These are phyloP conservation scores for Petunia axillaris DNA, from an alignment of 257 asterid genomes.

Conservation along the genomic window DNA sequence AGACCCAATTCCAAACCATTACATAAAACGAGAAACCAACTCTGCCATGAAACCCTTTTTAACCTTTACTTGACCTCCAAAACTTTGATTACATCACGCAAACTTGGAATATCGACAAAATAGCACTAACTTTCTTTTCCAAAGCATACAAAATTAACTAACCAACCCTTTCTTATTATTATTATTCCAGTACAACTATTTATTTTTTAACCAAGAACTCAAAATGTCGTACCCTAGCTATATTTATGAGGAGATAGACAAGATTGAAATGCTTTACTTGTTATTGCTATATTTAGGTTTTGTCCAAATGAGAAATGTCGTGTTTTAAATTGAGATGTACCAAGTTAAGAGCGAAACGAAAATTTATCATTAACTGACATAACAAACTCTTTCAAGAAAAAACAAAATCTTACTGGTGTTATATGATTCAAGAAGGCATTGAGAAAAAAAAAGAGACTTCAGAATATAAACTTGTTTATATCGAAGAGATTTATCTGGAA, in stretches of 20 bases:
- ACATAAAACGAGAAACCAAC: constrained; percentile 15
- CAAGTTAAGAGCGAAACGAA: not conserved
- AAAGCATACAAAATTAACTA: not conserved
- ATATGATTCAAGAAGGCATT: not conserved
- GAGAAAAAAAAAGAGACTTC: not conserved
- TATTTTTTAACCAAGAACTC: too few species aligned
- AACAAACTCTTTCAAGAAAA: constrained; percentile 2
- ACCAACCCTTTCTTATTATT: not conserved
- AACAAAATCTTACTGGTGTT: constrained; percentile 2
- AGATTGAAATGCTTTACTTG: not conserved
- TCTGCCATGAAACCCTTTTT: not conserved
- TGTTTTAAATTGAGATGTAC: constrained; percentile 13
- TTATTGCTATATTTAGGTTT: constrained; percentile 19
- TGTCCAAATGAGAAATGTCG: not conserved
- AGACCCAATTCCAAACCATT: constrained; percentile 18
- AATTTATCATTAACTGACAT: not conserved
- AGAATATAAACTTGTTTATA: not conserved
- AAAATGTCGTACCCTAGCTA: too few species aligned
- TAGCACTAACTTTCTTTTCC: constrained; percentile 5
- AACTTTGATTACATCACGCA: constrained; percentile 22
- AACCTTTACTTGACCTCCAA: constrained; percentile 21
- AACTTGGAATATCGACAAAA: constrained; percentile 29
- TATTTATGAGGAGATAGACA: too few species aligned
- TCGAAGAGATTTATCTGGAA: too few species aligned
- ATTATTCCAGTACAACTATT: too few species aligned